Evolutionary conservation across 2,329 filamentous ascomycete genomes (phyloP), one percentile per base, ranked within the genome.

Genomic region (Aspergillus tubingensis): DNA sequence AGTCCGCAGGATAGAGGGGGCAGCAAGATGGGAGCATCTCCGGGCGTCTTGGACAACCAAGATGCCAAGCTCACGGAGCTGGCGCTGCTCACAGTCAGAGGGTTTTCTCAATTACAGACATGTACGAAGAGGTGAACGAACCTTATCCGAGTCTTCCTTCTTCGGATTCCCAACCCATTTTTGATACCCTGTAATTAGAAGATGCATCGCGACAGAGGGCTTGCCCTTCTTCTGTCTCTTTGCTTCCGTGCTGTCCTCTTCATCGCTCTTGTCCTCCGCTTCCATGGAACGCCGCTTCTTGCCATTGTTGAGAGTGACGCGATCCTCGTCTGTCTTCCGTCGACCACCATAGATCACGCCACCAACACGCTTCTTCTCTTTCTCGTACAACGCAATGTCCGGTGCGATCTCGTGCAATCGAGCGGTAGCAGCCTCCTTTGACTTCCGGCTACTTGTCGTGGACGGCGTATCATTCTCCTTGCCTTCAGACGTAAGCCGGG

Each of bases 371-470:
- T 96, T 97, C 80, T 86, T 92, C 78, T 99, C 95, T 73, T 95
- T 96, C 71, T 98, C 90, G 70, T 95, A 99, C 32, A 96, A 80
- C 2, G 89, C 89, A 70, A 98, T 92, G 71, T 99, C 95, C 0
- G 89, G 85, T 0, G 91, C 92, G 59, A 94, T 81, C 38, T 86
- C 85, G 57, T 95, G 91, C 7, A 98, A 79, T 65, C 86, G 88
- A 36, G 88, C 86, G n/a, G 89, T 79, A 11, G 95, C 95, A 70
- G 90, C 89, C 43, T 90, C 88, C 74, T 98, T 99, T 13, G 95
- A 94, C 69, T 91, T 95, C 58, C 95, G 88, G 65, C 91, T 91
- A 25, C 88, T 88, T 1, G 88, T 90, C 2, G 89, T 83, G 0
- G 87, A 88, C 0, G 93, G 92, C 0, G 91, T 95, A 21, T 91